These are phyloP conservation scores for Oryza meyeriana DNA, from an alignment of 176 grass and related monocot species.

Conservation along the genomic window DNA sequence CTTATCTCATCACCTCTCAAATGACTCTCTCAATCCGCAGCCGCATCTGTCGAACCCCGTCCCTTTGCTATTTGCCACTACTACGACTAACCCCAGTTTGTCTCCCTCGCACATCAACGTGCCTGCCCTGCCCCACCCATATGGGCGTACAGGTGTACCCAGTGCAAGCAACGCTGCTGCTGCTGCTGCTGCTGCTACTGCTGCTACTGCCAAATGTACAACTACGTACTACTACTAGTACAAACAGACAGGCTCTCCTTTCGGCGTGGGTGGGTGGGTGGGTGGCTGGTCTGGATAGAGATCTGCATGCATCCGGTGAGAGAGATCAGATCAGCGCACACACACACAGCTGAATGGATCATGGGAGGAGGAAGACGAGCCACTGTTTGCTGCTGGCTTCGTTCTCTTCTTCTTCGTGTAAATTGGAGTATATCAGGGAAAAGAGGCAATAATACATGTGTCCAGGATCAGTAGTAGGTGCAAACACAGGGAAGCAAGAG, in stretches of 20 bases:
- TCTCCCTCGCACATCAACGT: not conserved
- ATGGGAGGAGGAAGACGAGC: not conserved
- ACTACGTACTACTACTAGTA: not conserved
- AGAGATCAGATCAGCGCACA: not conserved
- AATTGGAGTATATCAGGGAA: not conserved
- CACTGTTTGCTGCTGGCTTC: not conserved
- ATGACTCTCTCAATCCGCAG: not conserved
- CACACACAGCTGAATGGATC: not conserved
- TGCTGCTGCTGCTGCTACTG: not conserved
- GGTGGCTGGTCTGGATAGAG: not conserved
- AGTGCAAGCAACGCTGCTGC: not conserved
- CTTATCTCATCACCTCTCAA: not conserved
- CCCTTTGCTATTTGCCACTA: not conserved
- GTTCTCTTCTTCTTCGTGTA: not conserved
- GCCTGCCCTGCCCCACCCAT: not conserved
- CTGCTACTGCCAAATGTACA: slow-evolving; percentile 1
- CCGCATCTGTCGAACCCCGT: slow-evolving; percentile 5
- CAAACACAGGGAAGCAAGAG: not conserved
- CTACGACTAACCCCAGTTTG: not conserved
- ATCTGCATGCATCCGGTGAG: not conserved
- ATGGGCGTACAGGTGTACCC: not conserved
- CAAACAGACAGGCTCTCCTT: not conserved
- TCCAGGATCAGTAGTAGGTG: not conserved
- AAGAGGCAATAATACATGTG: not conserved
- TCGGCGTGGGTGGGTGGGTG: not conserved